phyloP scores from a whole-genome alignment of 495 filamentous ascomycete genomes.

The Oidiodendron maius region DNA sequence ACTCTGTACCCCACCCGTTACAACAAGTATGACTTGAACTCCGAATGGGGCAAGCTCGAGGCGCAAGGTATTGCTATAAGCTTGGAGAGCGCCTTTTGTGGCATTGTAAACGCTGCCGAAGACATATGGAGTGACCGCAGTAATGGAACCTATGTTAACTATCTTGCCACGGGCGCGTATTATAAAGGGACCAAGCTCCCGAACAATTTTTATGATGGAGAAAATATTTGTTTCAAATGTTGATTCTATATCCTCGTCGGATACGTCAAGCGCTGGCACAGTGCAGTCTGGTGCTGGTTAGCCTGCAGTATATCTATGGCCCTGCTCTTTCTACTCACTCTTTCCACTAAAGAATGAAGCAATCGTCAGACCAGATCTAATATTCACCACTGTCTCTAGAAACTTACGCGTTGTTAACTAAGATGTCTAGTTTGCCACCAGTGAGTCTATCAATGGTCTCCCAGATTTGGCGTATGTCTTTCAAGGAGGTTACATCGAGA shows the following conservation, averaged over 20 bases:
- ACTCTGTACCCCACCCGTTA: not conserved
- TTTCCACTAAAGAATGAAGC: too few species aligned
- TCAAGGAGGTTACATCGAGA: too few species aligned
- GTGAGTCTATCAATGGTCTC: too few species aligned
- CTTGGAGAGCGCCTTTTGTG: not conserved
- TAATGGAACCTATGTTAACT: not conserved
- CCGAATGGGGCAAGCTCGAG: not conserved
- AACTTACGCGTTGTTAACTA: slow-evolving; percentile 3
- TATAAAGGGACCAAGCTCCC: not conserved
- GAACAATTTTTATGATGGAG: not conserved
- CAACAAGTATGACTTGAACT: not conserved
- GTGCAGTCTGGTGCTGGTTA: not conserved
- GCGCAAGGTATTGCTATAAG: not conserved
- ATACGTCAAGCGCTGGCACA: not conserved
- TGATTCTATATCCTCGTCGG: not conserved
- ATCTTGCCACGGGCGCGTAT: not conserved
- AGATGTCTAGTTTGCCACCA: not conserved
- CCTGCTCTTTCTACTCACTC: too few species aligned
- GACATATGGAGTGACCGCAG: not conserved
- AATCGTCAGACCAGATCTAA: not conserved
- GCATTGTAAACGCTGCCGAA: not conserved
- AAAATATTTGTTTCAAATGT: not conserved
- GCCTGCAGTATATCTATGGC: too few species aligned
- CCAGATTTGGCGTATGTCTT: too few species aligned
- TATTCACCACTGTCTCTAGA: not conserved